Evolutionary conservation across 2,329 filamentous ascomycete species (phyloP), one percentile per base, ranked within the genome.

Genomic region (Diplodia corticola): DNA sequence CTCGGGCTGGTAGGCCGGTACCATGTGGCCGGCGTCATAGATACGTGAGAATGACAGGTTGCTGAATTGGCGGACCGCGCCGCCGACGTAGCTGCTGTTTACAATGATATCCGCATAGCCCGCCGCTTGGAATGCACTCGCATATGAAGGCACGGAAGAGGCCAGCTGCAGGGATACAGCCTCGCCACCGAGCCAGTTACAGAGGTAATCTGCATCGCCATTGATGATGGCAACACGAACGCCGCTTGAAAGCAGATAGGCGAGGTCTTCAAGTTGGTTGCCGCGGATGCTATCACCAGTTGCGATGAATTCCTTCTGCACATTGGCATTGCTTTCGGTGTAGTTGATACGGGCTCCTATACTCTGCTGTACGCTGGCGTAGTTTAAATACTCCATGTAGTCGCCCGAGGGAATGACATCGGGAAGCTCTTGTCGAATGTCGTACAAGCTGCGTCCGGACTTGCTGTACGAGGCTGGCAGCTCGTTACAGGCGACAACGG

Each of bases 81-180:
- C 92, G 61, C 86, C 91, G 73, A 88, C 86, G 76, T 90, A 89
- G 6, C 84, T 82, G 28, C 82, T 83, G 73, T 92, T 91, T 48
- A 91, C 87, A 13, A 88, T 80, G 68, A 95, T 87, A 15, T 89
- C 86, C 0, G 87, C 85, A 74, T 95, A 95, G 0, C 91, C 91
- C 0, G 91, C 88, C 0, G 80, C 75, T 1, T 83, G 79, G 74
- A 94, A 95, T 30, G 79, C 77, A 1, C 78, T 76, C 0, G 81
- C 77, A 69, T 89, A 87, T 20, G 67, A 69, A 2, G 73, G 68
- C 17, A 71, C 59, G 2, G 69, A 67, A 65, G 82, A 78, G 12
- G 82, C 80, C 0, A 92, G 79, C 5, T 83, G 83, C 3, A 78
- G 81, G 2, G 89, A 91, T 49, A 91, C 82, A 1, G 89, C 88